A percentile compares a stretch with the other conserved stretches of the same genome.
Conservation (phyloP, 2,329 filamentous ascomycete genomes). For the Cephalotrichum gorgonifer region DNA sequence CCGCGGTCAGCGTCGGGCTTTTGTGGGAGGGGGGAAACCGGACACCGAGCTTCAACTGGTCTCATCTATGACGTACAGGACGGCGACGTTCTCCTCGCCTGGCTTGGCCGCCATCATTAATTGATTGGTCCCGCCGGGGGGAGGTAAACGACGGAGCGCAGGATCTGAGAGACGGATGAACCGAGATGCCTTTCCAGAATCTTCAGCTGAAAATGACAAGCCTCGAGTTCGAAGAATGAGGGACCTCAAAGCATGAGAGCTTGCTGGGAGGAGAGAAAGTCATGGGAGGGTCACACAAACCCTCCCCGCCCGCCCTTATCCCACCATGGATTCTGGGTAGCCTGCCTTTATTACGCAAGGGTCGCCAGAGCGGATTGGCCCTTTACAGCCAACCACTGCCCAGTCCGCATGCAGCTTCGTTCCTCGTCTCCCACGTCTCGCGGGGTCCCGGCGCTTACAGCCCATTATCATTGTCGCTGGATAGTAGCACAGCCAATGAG, state of each 20-base stretch:
- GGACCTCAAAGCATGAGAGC: too few species aligned
- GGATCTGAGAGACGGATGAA: too few species aligned
- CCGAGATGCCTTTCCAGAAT: too few species aligned
- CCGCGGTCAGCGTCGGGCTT: not conserved
- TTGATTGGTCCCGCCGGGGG: not conserved
- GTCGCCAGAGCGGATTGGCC: not conserved
- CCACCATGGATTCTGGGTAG: too few species aligned
- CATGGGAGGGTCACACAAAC: too few species aligned
- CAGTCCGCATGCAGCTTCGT: not conserved
- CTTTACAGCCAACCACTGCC: not conserved
- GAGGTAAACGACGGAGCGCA: not conserved
- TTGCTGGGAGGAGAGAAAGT: too few species aligned
- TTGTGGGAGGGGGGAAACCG: not conserved
- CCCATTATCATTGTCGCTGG: not conserved
- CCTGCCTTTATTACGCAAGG: too few species aligned
- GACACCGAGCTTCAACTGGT: not conserved
- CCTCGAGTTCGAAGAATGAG: too few species aligned
- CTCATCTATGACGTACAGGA: conserved; percentile 29
- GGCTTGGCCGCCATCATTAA: conserved; percentile 31
- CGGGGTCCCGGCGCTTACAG: not conserved
- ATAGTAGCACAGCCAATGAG: not conserved
- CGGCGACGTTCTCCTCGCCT: conserved; percentile 40
- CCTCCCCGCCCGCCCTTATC: too few species aligned
- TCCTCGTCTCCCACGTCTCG: not conserved
- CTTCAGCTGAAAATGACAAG: too few species aligned